Percentiles rank a stretch among this genome's conserved stretches.
Conservation (phyloP, 1,139 yeast species). For the Zygosaccharomyces sapae region DNA sequence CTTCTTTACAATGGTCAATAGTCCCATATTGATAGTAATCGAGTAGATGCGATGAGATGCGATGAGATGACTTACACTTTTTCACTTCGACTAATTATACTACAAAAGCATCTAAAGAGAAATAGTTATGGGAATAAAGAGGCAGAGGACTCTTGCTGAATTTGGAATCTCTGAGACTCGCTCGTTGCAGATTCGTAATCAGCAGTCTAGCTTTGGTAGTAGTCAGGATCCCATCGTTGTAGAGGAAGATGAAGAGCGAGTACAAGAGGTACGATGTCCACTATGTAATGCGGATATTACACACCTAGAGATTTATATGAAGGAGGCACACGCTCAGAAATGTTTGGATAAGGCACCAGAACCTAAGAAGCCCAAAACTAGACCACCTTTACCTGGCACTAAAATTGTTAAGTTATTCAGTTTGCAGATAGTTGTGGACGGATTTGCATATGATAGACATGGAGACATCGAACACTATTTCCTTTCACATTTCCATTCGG, state of each 20-base stretch:
- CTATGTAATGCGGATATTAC: constrained; percentile 44
- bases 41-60: not conserved
- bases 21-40: constrained; percentile 57
- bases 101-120: not conserved
- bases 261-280: constrained; percentile 43
- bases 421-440: constrained; percentile 58
- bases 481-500: constrained; percentile 83
- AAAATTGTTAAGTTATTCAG: constrained; percentile 47
- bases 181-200: constrained; percentile 14
- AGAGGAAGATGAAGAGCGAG: constrained; percentile 11
- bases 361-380: constrained; percentile 15
- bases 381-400: constrained; percentile 49
- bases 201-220: constrained; percentile 6
- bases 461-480: constrained; percentile 49
- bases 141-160: constrained; percentile 28
- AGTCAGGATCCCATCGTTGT: constrained; percentile 18
- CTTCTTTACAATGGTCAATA: constrained; percentile 72
- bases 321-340: constrained; percentile 55
- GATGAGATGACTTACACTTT: not conserved
- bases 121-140: constrained; percentile 15
- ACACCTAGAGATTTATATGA: constrained; percentile 38
- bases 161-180: constrained; percentile 26
- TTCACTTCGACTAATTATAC: not conserved
- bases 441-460: constrained; percentile 55
- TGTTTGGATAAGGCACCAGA: constrained; percentile 39